Percentiles rank a stretch among this genome's conserved stretches.
phyloP scores from a whole-genome alignment of 1,284 basidiomycete species.

The Leccinum subrobustum region DNA sequence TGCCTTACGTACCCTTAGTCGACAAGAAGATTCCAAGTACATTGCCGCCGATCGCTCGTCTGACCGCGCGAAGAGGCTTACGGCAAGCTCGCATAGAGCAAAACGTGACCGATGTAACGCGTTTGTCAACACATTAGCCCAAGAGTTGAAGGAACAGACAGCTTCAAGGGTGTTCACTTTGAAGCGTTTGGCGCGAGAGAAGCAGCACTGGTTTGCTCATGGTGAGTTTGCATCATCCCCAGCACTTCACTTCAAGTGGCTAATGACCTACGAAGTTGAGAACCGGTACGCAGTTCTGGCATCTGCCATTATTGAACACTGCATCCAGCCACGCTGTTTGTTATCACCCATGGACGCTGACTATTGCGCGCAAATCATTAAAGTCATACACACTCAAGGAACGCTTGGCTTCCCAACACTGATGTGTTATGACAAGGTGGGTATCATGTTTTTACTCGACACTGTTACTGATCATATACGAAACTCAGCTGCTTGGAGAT shows the following conservation, averaged over 20 bases:
- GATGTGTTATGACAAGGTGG: conserved; percentile 82
- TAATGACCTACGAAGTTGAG: conserved; percentile 33
- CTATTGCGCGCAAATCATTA: conserved; percentile 90
- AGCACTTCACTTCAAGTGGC: conserved; percentile 5
- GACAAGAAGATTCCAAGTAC: conserved; percentile 60
- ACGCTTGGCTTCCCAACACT: conserved; percentile 88
- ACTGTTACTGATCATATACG: conserved; percentile 10
- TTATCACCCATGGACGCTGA: conserved; percentile 96
- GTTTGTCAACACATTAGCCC: too few relatives aligned
- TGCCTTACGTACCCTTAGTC: conserved; percentile 55
- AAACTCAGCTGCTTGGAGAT: conserved; percentile 71
- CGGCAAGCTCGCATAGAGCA: too few relatives aligned
- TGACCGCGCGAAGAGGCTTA: too few relatives aligned
- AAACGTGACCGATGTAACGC: too few relatives aligned
- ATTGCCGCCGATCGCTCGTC: conserved; percentile 46
- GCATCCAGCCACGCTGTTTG: conserved; percentile 88
- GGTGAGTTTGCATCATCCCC: conserved; percentile 41
- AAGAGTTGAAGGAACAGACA: conserved; percentile 76
- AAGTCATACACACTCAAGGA: conserved; percentile 81
- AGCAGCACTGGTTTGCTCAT: conserved; percentile 67
- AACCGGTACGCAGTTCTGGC: conserved; percentile 54
- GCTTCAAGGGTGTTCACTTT: conserved; percentile 69
- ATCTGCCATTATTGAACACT: conserved; percentile 77
- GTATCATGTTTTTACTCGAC: conserved; percentile 9
- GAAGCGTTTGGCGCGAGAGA: conserved; percentile 79